Evolutionary conservation across 2,329 filamentous ascomycete species (phyloP), one percentile per base, ranked within the genome.

Genomic region (Colletotrichum camelliae): DNA sequence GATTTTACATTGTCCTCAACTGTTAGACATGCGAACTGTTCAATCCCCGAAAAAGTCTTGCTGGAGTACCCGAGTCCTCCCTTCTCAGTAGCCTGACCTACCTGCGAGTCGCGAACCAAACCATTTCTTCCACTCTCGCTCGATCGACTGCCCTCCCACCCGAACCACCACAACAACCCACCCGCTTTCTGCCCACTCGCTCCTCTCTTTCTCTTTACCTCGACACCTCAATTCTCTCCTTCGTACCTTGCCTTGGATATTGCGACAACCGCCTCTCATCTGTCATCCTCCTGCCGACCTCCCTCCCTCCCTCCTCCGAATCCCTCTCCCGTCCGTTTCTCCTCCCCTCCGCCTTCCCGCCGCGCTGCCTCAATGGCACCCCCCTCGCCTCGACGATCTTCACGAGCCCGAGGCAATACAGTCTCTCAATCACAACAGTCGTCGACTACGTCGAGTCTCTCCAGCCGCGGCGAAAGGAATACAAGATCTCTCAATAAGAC

Each of bases 311-410:
- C 80, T 79, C 79, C 79, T 79, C 77, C 81, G 77, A 80, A 79
- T 81, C 79, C 79, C 67, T 72, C 65, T 21, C 62, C 39, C 72
- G 55, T 60, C 35, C 62, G 39, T 66, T 55, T 60, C 60, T 24
- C 62, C 66, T 72, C 77, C 65, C 68, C 29, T 39, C 61, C 35
- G 48, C 71, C 75, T 52, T 77, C 35, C 37, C 13, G n/a, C 27
- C 48, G 52, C 71, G 64, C 67, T 78, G 72, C 77, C 77, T 87
- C 87, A 88, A 91, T 91, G 90, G 90, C 90, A 88, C 90, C 88
- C 82, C 87, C 87, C 80, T 91, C 94, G 83, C 95, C 94, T 84
- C 94, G 96, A 87, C 95, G 96, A 84, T 98, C 96, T 82, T 97
- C 96, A 86, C 93, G 96, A 90, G 95, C 95, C 88, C 94, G 95